Percentiles rank a stretch among this genome's conserved stretches.
Conservation (phyloP, 2,329 filamentous ascomycete genomes). For the Aquanectria penicillioides region DNA sequence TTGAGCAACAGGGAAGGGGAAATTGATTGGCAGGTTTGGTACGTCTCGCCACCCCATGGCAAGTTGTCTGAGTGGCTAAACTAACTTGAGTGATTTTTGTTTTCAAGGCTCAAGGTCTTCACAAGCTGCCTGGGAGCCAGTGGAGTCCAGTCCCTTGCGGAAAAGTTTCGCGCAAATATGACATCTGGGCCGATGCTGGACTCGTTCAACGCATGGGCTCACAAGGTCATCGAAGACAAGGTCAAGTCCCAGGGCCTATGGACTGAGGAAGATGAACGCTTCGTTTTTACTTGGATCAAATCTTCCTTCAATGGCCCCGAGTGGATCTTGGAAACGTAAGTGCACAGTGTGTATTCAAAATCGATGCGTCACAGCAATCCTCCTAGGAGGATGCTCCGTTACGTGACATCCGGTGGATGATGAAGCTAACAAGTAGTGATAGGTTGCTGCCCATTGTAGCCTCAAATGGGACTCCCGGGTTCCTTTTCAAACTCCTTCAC, state of each 20-base stretch:
- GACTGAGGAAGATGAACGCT: not conserved
- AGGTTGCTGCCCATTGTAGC: conserved; percentile 14
- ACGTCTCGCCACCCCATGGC: not conserved
- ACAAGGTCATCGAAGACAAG: conserved; percentile 1
- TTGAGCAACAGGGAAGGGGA: not conserved
- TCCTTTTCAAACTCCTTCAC: conserved; percentile 1
- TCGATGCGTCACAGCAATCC: not conserved
- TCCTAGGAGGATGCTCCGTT: not conserved
- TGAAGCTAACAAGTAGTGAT: no score
- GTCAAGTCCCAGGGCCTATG: conserved; percentile 1
- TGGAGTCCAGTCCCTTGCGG: no score
- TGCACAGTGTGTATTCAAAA: no score
- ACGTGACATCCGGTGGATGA: no score
- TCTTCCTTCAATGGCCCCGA: not conserved
- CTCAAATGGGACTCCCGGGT: not conserved
- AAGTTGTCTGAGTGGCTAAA: not conserved
- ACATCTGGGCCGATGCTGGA: not conserved
- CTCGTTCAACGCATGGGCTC: conserved; percentile 15
- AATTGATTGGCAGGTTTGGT: conserved; percentile 18
- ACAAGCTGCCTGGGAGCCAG: no score
- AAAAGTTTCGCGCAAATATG: not conserved
- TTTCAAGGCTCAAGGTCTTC: not conserved
- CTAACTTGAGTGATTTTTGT: not conserved
- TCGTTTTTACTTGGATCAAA: not conserved
- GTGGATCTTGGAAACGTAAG: conserved; percentile 14